These are phyloP conservation scores for Cercospora canescens DNA, from an alignment of 2,329 filamentous ascomycete genomes.

Conservation along the genomic window DNA sequence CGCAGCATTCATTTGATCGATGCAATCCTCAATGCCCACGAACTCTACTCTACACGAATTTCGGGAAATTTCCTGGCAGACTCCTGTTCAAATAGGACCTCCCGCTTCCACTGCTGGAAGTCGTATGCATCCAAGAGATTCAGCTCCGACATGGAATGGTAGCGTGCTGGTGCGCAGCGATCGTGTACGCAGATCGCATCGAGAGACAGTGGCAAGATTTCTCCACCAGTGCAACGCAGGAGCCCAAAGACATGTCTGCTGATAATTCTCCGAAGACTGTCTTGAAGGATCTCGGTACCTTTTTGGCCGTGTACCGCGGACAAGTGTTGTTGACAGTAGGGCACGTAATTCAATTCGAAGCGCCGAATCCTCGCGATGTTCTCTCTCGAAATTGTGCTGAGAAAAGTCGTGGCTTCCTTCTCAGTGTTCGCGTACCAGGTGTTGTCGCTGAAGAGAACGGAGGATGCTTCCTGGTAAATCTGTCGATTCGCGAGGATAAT, in stretches of 20 bases:
- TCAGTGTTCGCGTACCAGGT: background rate
- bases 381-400: background rate
- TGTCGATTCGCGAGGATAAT: background rate
- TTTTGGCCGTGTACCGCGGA: background rate
- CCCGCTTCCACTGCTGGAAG: background rate
- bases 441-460: conserved; percentile 1
- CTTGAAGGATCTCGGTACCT: background rate
- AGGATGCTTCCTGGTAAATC: background rate
- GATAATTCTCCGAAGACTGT: background rate
- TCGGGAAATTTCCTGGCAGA: background rate
- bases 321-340: too few species aligned
- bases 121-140: background rate
- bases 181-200: background rate
- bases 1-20: too few species aligned
- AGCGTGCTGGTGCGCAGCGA: background rate
- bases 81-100: background rate
- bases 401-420: background rate
- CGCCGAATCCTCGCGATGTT: background rate
- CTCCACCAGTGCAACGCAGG: background rate
- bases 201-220: background rate
- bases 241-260: background rate
- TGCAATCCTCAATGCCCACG: too few species aligned
- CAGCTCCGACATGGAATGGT: background rate
- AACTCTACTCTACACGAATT: too few species aligned
- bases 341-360: background rate